Evolutionary conservation across 352 stramenopile species (phyloP), one percentile per base, ranked within the genome.

Genomic region (Blastocystis sp.): DNA sequence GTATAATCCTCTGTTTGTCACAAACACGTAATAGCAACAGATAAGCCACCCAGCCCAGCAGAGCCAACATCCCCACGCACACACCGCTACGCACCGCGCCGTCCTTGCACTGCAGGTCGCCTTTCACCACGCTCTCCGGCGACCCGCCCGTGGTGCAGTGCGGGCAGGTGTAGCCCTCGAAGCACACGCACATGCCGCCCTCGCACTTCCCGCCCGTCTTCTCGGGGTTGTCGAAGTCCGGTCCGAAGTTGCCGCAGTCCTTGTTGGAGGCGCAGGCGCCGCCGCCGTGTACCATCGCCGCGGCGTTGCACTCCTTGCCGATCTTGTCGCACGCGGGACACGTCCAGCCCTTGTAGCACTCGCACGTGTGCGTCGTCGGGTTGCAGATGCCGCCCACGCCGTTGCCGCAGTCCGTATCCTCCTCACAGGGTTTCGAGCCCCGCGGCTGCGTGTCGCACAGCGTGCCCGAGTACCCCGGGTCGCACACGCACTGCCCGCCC

Each of bases 311-410:
- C 34, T 57, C 48, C 3, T 28, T 64, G 7, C 78, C 78, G 17
- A 88, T 45, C 48, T 88, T 88, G 52, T 76, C 34, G 45, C 78
- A 88, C 38, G 3, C 19, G 17, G 78, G 78, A 24, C 78, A 88
- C n/a, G 78, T 88, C 78, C 78, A 88, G 6, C 78, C 78, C 48
- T 76, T 79, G 52, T 88, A 88, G 43, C 78, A 88, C 42, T 88
- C 78, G 60, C 78, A 88, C 19, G 68, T 88, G 52, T 68, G 64
- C 4, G 78, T 88, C 9, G 62, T 62, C 11, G 64, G 64, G 24
- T 78, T 43, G 60, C 78, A 88, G 28, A 88, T 88, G 28, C 78
- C 78, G 0, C 78, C 78, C 1, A 88, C 62, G 24, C 78, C 78
- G 66, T 79, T 79, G 45, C 68, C 68, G 38, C 78, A 88, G 45